These are phyloP conservation scores for Starmerella gropengiesseri DNA, from an alignment of 805 yeast species.

Conservation along the genomic window DNA sequence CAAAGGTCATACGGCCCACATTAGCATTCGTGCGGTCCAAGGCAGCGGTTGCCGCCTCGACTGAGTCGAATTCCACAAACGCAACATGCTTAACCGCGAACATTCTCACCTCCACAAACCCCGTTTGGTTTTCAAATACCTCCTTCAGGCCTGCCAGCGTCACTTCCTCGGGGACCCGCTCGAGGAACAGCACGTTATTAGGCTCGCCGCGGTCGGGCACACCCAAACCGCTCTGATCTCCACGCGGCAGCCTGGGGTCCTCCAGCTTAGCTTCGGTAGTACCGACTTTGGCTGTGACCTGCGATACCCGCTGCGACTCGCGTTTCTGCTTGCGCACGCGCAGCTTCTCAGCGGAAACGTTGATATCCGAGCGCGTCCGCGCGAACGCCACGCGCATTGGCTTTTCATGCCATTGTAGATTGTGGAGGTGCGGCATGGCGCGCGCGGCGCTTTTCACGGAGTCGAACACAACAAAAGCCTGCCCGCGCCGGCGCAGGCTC, in stretches of 20 bases:
- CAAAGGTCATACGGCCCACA: slow-evolving; percentile 17
- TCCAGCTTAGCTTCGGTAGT: no score
- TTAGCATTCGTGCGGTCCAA: neutral
- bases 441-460: slow-evolving; percentile 34
- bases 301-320: no score
- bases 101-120: slow-evolving; percentile 55
- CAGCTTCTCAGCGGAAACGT: slow-evolving; percentile 29
- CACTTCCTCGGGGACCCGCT: slow-evolving; percentile 43
- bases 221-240: neutral
- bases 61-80: slow-evolving; percentile 56
- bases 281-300: no score
- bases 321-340: neutral
- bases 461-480: slow-evolving; percentile 61
- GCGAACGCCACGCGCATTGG: slow-evolving; percentile 35
- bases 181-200: slow-evolving; percentile 55
- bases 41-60: slow-evolving; percentile 17
- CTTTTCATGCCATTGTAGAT: slow-evolving; percentile 37
- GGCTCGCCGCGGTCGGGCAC: slow-evolving; percentile 33
- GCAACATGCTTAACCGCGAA: slow-evolving; percentile 63
- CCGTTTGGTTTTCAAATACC: slow-evolving; percentile 42
- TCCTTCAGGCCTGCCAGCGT: slow-evolving; percentile 35
- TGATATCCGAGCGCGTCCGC: slow-evolving; percentile 16
- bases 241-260: neutral
- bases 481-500: slow-evolving; percentile 63
- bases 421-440: slow-evolving; percentile 36